phyloP scores from a whole-genome alignment of 768 basidiomycete genomes.

The Leccinum longicurvipes region DNA sequence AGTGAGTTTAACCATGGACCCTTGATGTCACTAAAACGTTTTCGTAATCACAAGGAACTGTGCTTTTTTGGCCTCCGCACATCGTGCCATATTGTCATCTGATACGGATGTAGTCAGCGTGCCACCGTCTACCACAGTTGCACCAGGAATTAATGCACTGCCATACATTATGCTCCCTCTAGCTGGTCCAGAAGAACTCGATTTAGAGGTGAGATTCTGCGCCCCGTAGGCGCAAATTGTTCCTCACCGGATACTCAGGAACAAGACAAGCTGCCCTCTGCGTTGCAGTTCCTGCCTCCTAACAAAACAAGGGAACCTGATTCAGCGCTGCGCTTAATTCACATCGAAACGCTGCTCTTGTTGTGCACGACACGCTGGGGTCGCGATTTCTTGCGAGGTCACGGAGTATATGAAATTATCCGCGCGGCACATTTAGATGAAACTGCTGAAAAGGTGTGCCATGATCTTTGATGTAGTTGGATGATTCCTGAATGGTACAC shows the following conservation, averaged over 20 bases:
- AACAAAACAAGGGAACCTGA: constrained; percentile 85
- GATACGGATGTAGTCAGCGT: constrained; percentile 57
- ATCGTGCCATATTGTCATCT: constrained; percentile 66
- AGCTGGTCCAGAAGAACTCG: constrained; percentile 93
- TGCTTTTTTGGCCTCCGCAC: constrained; percentile 63
- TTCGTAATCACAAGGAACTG: constrained; percentile 57
- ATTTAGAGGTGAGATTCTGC: constrained; percentile 64
- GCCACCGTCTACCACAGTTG: constrained; percentile 51
- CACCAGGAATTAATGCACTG: constrained; percentile 80
- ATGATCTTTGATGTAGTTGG: neutral
- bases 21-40: constrained; percentile 10
- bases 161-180: constrained; percentile 86
- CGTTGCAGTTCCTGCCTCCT: constrained; percentile 83
- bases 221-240: neutral
- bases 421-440: constrained; percentile 76
- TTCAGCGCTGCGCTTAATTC: constrained; percentile 67
- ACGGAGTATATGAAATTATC: constrained; percentile 87
- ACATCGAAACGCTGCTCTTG: constrained; percentile 86
- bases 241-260: constrained; percentile 48
- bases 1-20: constrained; percentile 45
- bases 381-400: constrained; percentile 70
- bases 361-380: constrained; percentile 90
- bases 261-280: constrained; percentile 79
- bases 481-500: neutral
- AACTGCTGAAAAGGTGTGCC: constrained; percentile 66